A percentile compares a stretch with the other conserved stretches of the same genome.
Evolutionary conservation across 2,329 filamentous ascomycete species (phyloP).

Genomic region (Aspergillus flavus): DNA sequence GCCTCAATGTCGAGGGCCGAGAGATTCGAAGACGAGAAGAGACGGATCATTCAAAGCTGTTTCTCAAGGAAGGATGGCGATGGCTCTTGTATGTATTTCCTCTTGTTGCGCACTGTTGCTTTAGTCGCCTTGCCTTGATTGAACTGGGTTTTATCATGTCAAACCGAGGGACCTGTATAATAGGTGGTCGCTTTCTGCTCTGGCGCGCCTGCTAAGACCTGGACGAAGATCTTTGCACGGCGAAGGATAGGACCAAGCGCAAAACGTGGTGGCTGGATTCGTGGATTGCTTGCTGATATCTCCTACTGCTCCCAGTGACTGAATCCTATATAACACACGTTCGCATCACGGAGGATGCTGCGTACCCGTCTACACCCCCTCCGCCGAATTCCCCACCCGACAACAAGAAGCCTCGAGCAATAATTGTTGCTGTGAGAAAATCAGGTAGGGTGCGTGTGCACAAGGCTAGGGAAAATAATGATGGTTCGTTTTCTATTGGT

Average conservation of each 20-base stretch:
- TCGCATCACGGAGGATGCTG: slow-evolving; percentile 81
- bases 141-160: neutral
- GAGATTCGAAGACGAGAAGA: slow-evolving; percentile 95
- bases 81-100: slow-evolving; percentile 70
- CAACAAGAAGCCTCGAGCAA: slow-evolving; percentile 84
- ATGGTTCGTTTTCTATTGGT: slow-evolving; percentile 93
- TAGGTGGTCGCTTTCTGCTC: neutral
- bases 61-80: slow-evolving; percentile 88
- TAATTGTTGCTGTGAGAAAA: slow-evolving; percentile 90
- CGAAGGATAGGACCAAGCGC: neutral
- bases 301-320: slow-evolving; percentile 55
- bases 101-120: slow-evolving; percentile 14
- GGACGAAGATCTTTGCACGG: neutral
- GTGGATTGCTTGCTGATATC: slow-evolving; percentile 21
- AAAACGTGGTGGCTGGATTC: neutral
- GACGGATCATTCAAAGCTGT: slow-evolving; percentile 90
- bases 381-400: slow-evolving; percentile 74
- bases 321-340: slow-evolving; percentile 99
- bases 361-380: slow-evolving; percentile 79
- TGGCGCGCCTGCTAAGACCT: neutral
- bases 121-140: slow-evolving; percentile 14
- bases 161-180: neutral
- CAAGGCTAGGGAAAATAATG: slow-evolving; percentile 93
- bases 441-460: slow-evolving; percentile 93
- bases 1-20: slow-evolving; percentile 62